Base-by-base conservation (phyloP, 495 filamentous ascomycete species). In the Lindgomyces ingoldianus region DNA sequence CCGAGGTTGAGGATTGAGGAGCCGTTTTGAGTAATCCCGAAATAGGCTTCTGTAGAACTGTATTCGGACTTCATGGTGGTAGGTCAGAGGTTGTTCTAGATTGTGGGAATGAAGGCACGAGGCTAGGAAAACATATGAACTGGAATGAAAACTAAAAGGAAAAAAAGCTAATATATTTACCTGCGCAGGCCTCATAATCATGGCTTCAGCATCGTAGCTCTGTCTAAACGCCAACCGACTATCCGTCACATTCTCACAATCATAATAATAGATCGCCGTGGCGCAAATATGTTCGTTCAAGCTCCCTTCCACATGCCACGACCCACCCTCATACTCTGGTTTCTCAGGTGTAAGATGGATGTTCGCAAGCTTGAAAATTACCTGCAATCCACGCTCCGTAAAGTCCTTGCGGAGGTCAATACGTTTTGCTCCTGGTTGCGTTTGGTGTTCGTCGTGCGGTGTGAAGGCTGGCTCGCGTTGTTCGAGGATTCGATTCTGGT, bases 321-420 rank as follows among this genome's bases (percentile, higher is more conserved):
- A 42, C 21, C 63, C 80, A 9, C 79, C 81, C 9, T 70, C 67
- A 51, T 81, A 83, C 1, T 72, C 63, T 0, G 83, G 81, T 18
- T 81, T 80, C 46, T 83, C 81, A 0, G 86, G 85, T 0, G 79
- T 83, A 2, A 89, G 73, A 24, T 85, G 72, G 57, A 89, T 87
- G 60, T 82, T 84, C 4, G 81, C 80, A 2, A 89, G 69, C 64
- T 88, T 88, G 52, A 87, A 80, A 46, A 89, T 85, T 4, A 89
- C 76, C 62, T 89, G 86, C 0, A 89, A 65, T 0, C 79, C 80
- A 25, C 33, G 47, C 1, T 66, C 51, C 1, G 19, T 10, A 12
- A 73, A 79, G 4, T 68, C 4, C 22, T 76, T 39, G 0, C 53
- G 42, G 1, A 82, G 67, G 25, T 73, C 41, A 14, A 78, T 22